Percentiles rank a stretch among this genome's conserved stretches.
Evolutionary conservation across 225 moss, liverwort and hornwort genomes (phyloP).

Genomic region (Climacium dendroides): DNA sequence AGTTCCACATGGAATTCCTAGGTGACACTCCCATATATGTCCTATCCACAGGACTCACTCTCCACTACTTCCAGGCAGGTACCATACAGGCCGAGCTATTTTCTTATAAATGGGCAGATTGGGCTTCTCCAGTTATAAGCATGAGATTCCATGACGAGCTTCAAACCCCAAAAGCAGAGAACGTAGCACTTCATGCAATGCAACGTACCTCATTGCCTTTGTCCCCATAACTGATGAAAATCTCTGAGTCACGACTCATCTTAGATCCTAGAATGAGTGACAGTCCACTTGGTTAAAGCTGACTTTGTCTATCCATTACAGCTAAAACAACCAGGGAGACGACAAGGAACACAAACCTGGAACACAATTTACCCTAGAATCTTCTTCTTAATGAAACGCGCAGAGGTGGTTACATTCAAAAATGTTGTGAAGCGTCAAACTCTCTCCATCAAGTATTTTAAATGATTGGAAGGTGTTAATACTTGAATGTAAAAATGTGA

Average conservation of each 20-base stretch:
- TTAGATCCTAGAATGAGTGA: slow-evolving; percentile 22
- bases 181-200: not conserved
- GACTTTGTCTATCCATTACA: not conserved
- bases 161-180: not conserved
- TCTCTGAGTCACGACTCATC: slow-evolving; percentile 34
- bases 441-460: not conserved
- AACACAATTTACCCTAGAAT: not conserved
- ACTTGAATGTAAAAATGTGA: not conserved
- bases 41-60: not conserved
- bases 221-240: slow-evolving; percentile 78
- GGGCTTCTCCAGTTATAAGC: not conserved
- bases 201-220: slow-evolving; percentile 80
- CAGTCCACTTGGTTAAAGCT: not conserved
- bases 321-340: not conserved
- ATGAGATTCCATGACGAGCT: not conserved
- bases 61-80: not conserved
- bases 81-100: not conserved
- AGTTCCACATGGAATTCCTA: not conserved
- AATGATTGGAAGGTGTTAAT: not conserved
- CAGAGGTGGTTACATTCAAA: not conserved
- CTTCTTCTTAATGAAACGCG: not conserved
- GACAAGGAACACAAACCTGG: not conserved
- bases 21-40: not conserved
- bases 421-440: not conserved
- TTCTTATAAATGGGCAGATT: not conserved